These are phyloP conservation scores for Tylopilus sp. DNA, from an alignment of 1,284 basidiomycete species.

Conservation along the genomic window DNA sequence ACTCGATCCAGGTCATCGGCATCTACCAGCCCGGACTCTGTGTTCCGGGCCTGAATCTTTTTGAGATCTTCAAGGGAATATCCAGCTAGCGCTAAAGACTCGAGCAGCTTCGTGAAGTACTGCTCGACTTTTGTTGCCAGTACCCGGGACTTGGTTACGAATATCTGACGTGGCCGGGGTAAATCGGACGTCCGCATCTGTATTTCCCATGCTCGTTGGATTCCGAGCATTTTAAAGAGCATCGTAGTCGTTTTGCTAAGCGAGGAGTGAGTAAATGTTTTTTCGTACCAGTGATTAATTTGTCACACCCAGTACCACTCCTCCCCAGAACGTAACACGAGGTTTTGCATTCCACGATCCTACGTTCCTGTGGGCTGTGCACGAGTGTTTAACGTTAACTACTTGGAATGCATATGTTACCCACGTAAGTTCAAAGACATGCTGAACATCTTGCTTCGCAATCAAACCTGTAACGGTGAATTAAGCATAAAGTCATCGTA, in stretches of 20 bases:
- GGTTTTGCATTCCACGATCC: constrained; percentile 55
- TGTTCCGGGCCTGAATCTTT: constrained; percentile 21
- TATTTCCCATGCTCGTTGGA: constrained; percentile 50
- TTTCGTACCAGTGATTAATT: neutral
- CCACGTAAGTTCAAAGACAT: constrained; percentile 56
- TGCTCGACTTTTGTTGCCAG: constrained; percentile 65
- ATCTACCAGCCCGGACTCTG: constrained; percentile 42
- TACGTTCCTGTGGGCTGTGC: constrained; percentile 51
- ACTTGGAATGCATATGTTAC: constrained; percentile 24
- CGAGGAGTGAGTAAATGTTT: constrained; percentile 1
- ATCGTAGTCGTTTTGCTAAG: constrained; percentile 71
- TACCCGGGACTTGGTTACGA: constrained; percentile 66
- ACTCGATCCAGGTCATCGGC: constrained; percentile 46
- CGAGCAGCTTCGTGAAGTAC: constrained; percentile 53
- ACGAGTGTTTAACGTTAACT: neutral
- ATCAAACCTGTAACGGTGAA: constrained; percentile 39
- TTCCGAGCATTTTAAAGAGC: constrained; percentile 68
- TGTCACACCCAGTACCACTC: constrained; percentile 65
- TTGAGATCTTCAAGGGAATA: constrained; percentile 40
- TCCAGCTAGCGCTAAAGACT: constrained; percentile 43
- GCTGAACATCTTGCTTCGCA: constrained; percentile 43
- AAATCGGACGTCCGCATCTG: constrained; percentile 30
- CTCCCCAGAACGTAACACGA: constrained; percentile 70
- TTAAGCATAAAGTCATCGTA: constrained; percentile 9
- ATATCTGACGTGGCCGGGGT: constrained; percentile 57